Percentiles rank a stretch among this genome's conserved stretches.
Evolutionary conservation across 2,329 filamentous ascomycete genomes (phyloP).

Genomic region (Colletotrichum echinochloae): DNA sequence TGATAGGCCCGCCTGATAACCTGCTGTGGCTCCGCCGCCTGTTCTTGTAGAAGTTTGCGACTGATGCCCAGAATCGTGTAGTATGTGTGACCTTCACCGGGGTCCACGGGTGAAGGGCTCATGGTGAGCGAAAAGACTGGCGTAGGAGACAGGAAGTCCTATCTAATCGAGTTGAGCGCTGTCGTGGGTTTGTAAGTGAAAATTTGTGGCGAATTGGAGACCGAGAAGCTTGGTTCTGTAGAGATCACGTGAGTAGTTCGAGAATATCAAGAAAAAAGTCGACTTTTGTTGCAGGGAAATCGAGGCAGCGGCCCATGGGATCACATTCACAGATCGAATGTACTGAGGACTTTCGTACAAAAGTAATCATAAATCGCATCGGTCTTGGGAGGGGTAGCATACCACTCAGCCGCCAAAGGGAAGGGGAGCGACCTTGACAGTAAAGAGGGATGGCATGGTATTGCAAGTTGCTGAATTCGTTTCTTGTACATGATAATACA

Average conservation of each 20-base stretch:
- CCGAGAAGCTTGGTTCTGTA: neutral
- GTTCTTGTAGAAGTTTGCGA: conserved; percentile 58
- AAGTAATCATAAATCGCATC: neutral
- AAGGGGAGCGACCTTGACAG: neutral
- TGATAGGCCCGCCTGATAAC: conserved; percentile 73
- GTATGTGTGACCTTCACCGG: conserved; percentile 57
- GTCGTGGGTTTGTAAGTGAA: conserved; percentile 27
- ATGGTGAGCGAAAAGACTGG: conserved; percentile 28
- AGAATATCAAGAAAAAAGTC: neutral
- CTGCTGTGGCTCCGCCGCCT: conserved; percentile 52
- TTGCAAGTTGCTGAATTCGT: conserved; percentile 31
- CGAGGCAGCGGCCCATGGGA: neutral
- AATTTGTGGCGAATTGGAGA: conserved; percentile 36
- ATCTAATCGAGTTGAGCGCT: conserved; percentile 15
- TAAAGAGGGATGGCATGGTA: neutral
- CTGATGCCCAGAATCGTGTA: conserved; percentile 72
- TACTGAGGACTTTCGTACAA: neutral
- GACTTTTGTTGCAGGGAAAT: neutral
- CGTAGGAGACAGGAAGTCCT: conserved; percentile 36
- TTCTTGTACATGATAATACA: conserved; percentile 42
- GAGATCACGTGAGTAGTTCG: conserved; percentile 34
- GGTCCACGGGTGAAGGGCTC: conserved; percentile 30
- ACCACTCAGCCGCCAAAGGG: neutral
- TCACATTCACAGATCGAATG: neutral
- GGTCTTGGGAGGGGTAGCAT: neutral